Evolutionary conservation across 768 basidiomycete species (phyloP), one percentile per base, ranked within the genome.

Genomic region (Kwoniella bestiolae): DNA sequence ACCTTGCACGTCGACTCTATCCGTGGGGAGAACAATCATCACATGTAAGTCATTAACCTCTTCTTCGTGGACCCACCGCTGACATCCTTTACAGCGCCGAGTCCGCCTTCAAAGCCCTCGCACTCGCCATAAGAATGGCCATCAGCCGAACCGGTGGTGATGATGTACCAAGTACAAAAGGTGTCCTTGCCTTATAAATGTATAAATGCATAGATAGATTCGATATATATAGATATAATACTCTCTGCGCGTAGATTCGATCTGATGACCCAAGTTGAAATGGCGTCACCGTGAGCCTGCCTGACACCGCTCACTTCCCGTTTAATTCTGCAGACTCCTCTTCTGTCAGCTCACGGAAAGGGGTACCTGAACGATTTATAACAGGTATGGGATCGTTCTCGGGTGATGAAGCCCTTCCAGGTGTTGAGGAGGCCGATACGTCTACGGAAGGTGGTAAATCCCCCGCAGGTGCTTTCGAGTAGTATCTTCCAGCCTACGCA

Each of bases 101-200:
- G 82, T 93, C 94, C 3, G 93, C 95, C 3, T 99, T 99, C 87
- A 99, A 99, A 82, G 95, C 96, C 1, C 82, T 98, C 21, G 96
- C 96, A 0, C 84, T 99, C 35, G 96, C 95, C 8, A 94, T 99
- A 70, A 88, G 90, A 60, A 88, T 97, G 81, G 96, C 96, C n/a
- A 90, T 96, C 68, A 87, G 92, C 79, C 85, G 85, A 60, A 97
- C 94, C 1, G 93, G 93, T 4, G 87, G 91, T 4, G 85, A 87
- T 70, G 96, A 99, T 63, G 88, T 97, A 31, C 95, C 95, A 0
- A 94, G 92, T 77, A 98, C 96, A 3, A 99, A 99, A 82, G 96
- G 96, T 49, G 94, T 98, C 5, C 83, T 99, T 56, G 82, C 82
- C 14, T 50, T 81, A 47, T 63, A 66, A 52, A 52, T 46, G 45